A percentile compares a stretch with the other conserved stretches of the same genome.
Conservation (phyloP, 495 filamentous ascomycete species). For the Trichocladium antarcticum region DNA sequence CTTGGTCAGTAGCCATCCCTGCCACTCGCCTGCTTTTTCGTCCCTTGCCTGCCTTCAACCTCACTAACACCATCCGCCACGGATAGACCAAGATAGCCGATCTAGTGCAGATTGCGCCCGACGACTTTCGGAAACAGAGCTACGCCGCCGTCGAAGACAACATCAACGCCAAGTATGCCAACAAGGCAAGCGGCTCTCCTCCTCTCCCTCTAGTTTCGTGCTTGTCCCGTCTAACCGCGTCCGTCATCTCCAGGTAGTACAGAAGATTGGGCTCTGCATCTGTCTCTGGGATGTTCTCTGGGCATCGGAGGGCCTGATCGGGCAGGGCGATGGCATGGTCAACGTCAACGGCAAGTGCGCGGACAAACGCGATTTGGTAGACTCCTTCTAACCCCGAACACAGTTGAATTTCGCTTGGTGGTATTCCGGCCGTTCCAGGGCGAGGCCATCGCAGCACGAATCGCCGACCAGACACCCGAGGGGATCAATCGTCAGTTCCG, state of each 20-base stretch:
- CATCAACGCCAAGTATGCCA: slow-evolving; percentile 91
- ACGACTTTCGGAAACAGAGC: slow-evolving; percentile 73
- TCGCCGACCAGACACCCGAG: slow-evolving; percentile 53
- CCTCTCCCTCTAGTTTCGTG: not conserved
- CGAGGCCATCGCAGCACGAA: slow-evolving; percentile 75
- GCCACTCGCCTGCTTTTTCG: not conserved
- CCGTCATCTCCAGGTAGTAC: slow-evolving; percentile 25
- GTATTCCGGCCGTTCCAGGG: slow-evolving; percentile 91
- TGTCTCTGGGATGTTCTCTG: slow-evolving; percentile 78
- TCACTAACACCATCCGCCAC: not conserved
- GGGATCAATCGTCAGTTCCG: slow-evolving; percentile 60
- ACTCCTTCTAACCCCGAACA: not conserved
- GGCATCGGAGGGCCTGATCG: slow-evolving; percentile 83
- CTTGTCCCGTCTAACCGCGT: not conserved
- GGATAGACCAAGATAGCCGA: slow-evolving; percentile 65
- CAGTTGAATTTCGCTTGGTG: slow-evolving; percentile 85
- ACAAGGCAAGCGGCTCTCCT: slow-evolving; percentile 59
- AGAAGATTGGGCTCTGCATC: slow-evolving; percentile 82
- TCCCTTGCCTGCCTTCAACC: not conserved
- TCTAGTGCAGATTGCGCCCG: slow-evolving; percentile 77
- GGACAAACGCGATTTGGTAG: not conserved
- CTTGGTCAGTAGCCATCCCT: slow-evolving; percentile 19
- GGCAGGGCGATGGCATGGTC: slow-evolving; percentile 76
- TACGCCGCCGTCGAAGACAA: slow-evolving; percentile 76
- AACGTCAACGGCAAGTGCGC: slow-evolving; percentile 68